phyloP scores from a whole-genome alignment of 176 grass and related monocot genomes.

The Rhynchospora breviuscula region DNA sequence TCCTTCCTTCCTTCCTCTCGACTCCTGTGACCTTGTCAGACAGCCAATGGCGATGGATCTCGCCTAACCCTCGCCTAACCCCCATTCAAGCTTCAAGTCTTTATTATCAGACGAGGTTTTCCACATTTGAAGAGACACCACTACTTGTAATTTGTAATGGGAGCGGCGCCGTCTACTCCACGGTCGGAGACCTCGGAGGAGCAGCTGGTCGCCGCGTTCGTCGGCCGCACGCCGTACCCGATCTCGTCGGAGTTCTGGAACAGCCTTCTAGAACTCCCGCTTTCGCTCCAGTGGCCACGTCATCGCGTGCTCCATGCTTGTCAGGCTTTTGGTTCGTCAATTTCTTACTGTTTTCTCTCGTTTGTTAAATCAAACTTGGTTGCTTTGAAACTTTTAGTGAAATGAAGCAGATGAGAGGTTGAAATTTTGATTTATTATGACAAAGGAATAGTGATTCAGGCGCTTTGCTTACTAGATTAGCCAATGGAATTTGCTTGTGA shows the following conservation, averaged over 20 bases:
- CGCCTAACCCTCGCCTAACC: slow-evolving; percentile 19
- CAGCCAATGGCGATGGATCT: slow-evolving; percentile 15
- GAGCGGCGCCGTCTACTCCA: slow-evolving; percentile 83
- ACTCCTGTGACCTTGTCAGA: slow-evolving; percentile 8
- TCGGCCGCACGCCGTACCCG: slow-evolving; percentile 62
- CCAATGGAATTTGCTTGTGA: slow-evolving; percentile 16
- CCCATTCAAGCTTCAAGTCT: background rate
- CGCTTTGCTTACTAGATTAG: background rate
- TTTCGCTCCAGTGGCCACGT: slow-evolving; percentile 83
- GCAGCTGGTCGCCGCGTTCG: slow-evolving; percentile 78
- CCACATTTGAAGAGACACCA: background rate
- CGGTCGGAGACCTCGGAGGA: slow-evolving; percentile 42
- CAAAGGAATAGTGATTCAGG: background rate
- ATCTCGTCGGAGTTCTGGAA: slow-evolving; percentile 91
- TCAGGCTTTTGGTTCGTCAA: slow-evolving; percentile 62
- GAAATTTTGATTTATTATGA: background rate
- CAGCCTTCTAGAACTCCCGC: slow-evolving; percentile 84
- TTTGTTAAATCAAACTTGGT: slow-evolving; percentile 2
- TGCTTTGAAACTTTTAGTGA: background rate
- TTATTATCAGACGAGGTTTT: background rate
- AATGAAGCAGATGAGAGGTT: background rate
- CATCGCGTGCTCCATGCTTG: slow-evolving; percentile 90
- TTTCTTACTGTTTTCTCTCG: background rate
- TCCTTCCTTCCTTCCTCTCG: background rate
- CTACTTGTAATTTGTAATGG: slow-evolving; percentile 37